Base-by-base conservation (phyloP, 1,284 basidiomycete genomes). In the Salmacisia buchloeana region DNA sequence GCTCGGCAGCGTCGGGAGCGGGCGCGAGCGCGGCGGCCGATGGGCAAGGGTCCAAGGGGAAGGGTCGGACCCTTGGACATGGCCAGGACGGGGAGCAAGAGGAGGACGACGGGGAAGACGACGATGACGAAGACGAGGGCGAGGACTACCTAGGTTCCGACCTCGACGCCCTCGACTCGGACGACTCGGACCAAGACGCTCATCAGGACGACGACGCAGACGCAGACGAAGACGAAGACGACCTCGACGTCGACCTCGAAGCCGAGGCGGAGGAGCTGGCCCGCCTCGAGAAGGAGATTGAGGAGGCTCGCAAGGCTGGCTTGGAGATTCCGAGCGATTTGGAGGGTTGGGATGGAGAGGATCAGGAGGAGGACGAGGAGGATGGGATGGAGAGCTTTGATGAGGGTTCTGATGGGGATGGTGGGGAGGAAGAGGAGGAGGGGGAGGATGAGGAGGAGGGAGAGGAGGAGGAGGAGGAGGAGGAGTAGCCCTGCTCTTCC, bases 261-360 rank as follows among this genome's bases (percentile, higher is more conserved):
- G 72, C 66, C 0, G 72, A 74, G 38, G 69, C 68, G 15, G 69
- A 62, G 33, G 72, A 74, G 45, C 65, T 74, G 39, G 60, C 66
- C 39, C 61, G 65, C 29, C 58, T 74, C 23, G 64, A 71, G 57
- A 63, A 63, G 15, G 65, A 69, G n/a, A 52, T 73, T 45, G 67
- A 67, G 38, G 70, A 70, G 27, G 68, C 69, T 10, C 59, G 18
- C 58, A 72, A 52, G 71, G 69, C 2, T 23, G 71, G 69, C 34
- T 60, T 29, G 62, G 58, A 52, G 59, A 58, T 31, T 27, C 23
- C 58, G 38, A n/a, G 23, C n/a, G 41, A 56, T 25, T 13, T 9
- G 7, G 60, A 61, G 12, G 35, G 34, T 25, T 13, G 3, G 7
- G 60, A 61, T 10, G 35, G 25, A 4, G 46, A 39, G 21, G 46